Conservation (phyloP, 176 grass and related monocot species). For the Elaeis guineensis region DNA sequence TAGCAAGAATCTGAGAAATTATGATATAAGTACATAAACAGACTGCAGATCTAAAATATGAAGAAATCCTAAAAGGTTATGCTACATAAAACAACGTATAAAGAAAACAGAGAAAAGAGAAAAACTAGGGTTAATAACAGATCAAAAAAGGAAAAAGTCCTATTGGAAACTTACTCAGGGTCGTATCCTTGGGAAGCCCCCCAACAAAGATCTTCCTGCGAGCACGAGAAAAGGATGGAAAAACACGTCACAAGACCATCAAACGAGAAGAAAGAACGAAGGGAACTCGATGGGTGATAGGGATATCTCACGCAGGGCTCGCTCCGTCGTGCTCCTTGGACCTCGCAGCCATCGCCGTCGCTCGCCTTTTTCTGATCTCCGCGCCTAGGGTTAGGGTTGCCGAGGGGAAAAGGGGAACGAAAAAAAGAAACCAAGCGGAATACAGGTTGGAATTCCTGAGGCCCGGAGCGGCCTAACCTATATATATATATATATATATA, state of each 20-base stretch:
- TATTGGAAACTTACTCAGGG: slow-evolving; percentile 31
- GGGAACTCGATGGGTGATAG: background rate
- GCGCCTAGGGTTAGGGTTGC: slow-evolving; percentile 21
- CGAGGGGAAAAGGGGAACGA: background rate
- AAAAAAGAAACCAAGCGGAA: background rate
- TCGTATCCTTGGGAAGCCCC: slow-evolving; percentile 71
- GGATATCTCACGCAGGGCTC: slow-evolving; percentile 56
- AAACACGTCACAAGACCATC: slow-evolving; percentile 6
- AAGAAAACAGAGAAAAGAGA: background rate
- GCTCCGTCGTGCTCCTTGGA: slow-evolving; percentile 63
- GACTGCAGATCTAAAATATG: no score
- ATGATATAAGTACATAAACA: no score
- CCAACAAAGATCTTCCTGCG: slow-evolving; percentile 88
- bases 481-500: no score
- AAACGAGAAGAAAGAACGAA: background rate
- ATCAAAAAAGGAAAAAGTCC: background rate
- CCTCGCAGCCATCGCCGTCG: slow-evolving; percentile 41
- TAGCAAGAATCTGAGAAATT: no score
- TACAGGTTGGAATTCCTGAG: no score
- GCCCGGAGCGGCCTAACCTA: no score
- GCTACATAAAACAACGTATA: background rate
- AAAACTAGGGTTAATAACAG: background rate
- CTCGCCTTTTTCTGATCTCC: background rate
- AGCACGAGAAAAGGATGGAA: background rate
- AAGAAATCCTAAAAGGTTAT: no score